Evolutionary conservation across 2,329 filamentous ascomycete genomes (phyloP).

Genomic region (Plectosphaerella sp.): DNA sequence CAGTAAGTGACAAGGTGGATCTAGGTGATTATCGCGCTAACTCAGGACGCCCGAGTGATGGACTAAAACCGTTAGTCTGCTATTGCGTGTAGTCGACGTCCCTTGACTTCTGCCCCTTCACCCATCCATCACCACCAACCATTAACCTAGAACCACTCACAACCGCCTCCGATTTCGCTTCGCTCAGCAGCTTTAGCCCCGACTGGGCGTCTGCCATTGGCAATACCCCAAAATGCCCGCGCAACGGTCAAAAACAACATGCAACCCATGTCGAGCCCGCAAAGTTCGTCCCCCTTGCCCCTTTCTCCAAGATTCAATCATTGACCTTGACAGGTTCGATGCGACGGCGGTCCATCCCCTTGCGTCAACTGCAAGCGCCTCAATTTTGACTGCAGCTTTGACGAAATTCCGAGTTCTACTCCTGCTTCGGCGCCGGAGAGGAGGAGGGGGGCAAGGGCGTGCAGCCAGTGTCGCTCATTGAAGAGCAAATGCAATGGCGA

Average conservation of each 20-base stretch:
- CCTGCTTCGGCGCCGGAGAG: constrained; percentile 3
- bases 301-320: not conserved
- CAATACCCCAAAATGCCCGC: constrained; percentile 3
- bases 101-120: no score
- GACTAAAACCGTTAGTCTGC: no score
- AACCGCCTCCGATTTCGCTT: no score
- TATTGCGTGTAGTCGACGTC: no score
- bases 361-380: constrained; percentile 1
- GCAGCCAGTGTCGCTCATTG: not conserved
- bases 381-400: not conserved
- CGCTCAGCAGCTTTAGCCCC: no score
- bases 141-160: no score
- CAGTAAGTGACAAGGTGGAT: no score
- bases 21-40: no score
- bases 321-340: constrained; percentile 1
- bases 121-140: no score
- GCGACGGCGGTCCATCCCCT: constrained; percentile 1
- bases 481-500: constrained; percentile 4
- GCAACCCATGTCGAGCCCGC: constrained; percentile 6
- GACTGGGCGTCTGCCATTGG: no score
- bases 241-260: constrained; percentile 4
- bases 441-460: not conserved
- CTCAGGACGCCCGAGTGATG: no score
- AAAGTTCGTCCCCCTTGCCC: constrained; percentile 4
- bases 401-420: not conserved